Percentiles rank a stretch among this genome's conserved stretches.
Conservation (phyloP, 441 rosid species). For the Corymbia calophylla region DNA sequence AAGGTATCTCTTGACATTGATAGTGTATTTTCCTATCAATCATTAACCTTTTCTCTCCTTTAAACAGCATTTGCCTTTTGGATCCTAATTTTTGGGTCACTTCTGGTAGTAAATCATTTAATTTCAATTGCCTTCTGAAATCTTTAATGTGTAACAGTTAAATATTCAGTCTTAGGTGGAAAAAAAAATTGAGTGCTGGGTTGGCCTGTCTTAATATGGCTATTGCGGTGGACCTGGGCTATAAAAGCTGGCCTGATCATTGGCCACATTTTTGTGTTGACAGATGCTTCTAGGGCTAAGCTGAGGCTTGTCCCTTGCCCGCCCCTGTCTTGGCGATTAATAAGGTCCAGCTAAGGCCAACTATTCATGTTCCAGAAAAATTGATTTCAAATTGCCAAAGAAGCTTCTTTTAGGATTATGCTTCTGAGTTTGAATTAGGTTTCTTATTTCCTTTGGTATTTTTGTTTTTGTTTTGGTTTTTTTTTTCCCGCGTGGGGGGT, state of each 20-base stretch:
- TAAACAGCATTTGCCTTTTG: background rate
- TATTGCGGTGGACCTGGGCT: background rate
- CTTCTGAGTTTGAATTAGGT: background rate
- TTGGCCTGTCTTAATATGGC: background rate
- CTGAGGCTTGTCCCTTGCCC: background rate
- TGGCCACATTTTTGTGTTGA: background rate
- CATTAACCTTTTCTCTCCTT: background rate
- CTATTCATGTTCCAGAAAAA: background rate
- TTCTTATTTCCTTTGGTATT: background rate
- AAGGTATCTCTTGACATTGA: conserved; percentile 33
- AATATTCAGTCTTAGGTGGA: background rate
- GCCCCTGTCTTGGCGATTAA: background rate
- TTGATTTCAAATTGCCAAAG: background rate
- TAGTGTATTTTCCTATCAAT: background rate
- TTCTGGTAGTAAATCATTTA: background rate
- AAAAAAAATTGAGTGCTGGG: background rate
- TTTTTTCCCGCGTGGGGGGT: background rate
- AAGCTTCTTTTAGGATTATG: background rate
- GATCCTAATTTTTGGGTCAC: background rate
- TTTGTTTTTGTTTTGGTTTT: background rate
- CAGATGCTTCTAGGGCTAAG: background rate
- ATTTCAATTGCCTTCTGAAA: background rate
- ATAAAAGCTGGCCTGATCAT: background rate
- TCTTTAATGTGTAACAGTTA: background rate
- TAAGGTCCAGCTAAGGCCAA: background rate